phyloP scores from a whole-genome alignment of 768 basidiomycete species.

The Myochromella boudieri region DNA sequence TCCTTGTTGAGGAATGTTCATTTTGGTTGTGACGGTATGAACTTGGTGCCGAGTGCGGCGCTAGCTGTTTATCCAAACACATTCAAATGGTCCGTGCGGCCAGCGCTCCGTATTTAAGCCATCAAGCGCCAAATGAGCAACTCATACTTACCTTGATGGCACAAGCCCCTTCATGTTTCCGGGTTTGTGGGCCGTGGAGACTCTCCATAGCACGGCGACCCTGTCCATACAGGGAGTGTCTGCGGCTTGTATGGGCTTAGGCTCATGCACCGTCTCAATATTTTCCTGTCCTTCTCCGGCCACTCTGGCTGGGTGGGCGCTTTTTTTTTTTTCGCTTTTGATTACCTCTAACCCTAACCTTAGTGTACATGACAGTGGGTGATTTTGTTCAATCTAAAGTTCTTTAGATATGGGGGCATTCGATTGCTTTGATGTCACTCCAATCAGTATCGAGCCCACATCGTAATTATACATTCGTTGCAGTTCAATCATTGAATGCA shows the following conservation, averaged over 20 bases:
- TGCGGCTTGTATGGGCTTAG: conserved; percentile 57
- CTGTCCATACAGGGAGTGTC: conserved; percentile 61
- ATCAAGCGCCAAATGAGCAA: conserved; percentile 6
- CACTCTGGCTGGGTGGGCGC: conserved; percentile 43
- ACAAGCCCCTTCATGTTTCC: conserved; percentile 52
- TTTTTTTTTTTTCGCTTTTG: conserved; percentile 26
- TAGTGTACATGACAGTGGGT: conserved; percentile 13
- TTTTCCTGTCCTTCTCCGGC: conserved; percentile 60
- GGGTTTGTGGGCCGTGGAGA: conserved; percentile 59
- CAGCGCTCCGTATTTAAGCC: conserved; percentile 18
- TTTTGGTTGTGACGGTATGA: no score
- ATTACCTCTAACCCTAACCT: conserved; percentile 47
- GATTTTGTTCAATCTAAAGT: not conserved
- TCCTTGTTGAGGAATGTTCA: no score
- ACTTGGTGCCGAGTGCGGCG: no score
- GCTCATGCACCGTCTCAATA: conserved; percentile 67
- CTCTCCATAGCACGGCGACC: conserved; percentile 73
- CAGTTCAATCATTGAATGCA: no score
- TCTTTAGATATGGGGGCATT: no score
- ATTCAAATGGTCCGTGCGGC: conserved; percentile 30
- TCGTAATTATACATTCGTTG: no score
- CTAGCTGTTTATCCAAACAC: not conserved
- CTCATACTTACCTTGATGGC: conserved; percentile 64
- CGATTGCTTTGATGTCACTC: no score
- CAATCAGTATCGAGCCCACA: no score